Base-by-base conservation (phyloP, 192 early-diverging fungal species). In the Backusella tuberculispora region DNA sequence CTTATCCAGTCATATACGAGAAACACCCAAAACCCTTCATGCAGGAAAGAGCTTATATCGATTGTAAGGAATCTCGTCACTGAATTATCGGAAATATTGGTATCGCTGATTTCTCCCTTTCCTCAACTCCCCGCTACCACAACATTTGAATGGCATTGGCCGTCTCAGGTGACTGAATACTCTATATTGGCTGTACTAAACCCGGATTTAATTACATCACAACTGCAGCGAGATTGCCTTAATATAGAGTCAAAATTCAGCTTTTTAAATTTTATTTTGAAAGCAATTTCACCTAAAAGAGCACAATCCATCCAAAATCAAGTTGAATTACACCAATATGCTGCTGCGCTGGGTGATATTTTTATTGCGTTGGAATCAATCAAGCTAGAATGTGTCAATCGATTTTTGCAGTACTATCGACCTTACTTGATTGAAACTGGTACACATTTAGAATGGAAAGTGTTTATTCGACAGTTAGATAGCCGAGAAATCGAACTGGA, bases 41-140 rank as follows among this genome's bases (percentile, higher is more conserved):
- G 8, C 4, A 26, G 21, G 21, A 78, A 78, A 47, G 69, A 90
- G 13, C 65, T 95, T 17, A 83, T 89, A 0, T 74, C 94, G 66
- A 83, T 97, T 29, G 69, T 97, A 15, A 84, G 84, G 8, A 94
- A 96, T 78, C 80, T 96, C 19, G 86, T 90, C 29, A 86, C 88
- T 69, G 94, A 95, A 72, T 66, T 97, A 40, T 77, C 88, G 1
- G 86, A 87, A 19, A 81, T 93, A 29, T 44, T 69, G 13, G 21
- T 69, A 0, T 47, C 68, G 3, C 42, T 69, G 5, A 69, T 69
- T 6, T 47, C 42, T 2, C 68, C 68, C 14, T 69, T 69, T 37
- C 68, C 29, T 34, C 29, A 34, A 34, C 29, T 43, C 17, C 26
- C 21, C 9, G 6, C 43, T 26, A 43, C 45, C 29, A 46, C 44